Conservation (phyloP, 2,329 filamentous ascomycete genomes). For the Didymella lethalis region DNA sequence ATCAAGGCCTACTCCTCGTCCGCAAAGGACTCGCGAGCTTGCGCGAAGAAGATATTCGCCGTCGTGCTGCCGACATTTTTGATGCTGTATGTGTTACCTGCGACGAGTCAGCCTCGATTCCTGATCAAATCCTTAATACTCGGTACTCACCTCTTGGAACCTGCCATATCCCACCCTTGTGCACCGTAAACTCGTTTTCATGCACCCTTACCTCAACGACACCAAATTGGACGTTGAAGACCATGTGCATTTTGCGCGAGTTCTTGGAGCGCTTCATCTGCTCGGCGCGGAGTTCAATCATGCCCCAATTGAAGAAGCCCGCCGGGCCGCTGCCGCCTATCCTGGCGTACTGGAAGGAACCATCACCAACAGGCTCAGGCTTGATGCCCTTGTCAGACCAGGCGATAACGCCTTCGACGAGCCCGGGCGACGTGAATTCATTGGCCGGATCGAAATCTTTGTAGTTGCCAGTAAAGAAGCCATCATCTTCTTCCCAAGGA, state of each 20-base stretch:
- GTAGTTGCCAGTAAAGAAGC: slow-evolving; percentile 69
- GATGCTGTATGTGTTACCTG: slow-evolving; percentile 95
- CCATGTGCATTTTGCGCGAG: slow-evolving; percentile 94
- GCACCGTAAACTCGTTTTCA: slow-evolving; percentile 79
- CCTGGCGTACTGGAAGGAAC: slow-evolving; percentile 88
- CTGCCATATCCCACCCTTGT: slow-evolving; percentile 89
- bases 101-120: not conserved
- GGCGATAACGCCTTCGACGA: slow-evolving; percentile 62
- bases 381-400: slow-evolving; percentile 66
- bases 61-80: slow-evolving; percentile 76
- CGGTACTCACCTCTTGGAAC: slow-evolving; percentile 83
- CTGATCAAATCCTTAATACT: not conserved
- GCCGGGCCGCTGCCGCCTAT: slow-evolving; percentile 61
- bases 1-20: slow-evolving; percentile 22
- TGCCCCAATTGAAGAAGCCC: slow-evolving; percentile 86
- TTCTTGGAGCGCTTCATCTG: slow-evolving; percentile 91
- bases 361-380: slow-evolving; percentile 66
- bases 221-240: slow-evolving; percentile 88
- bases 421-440: slow-evolving; percentile 64
- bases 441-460: slow-evolving; percentile 69
- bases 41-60: slow-evolving; percentile 88
- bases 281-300: slow-evolving; percentile 86
- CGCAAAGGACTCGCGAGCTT: slow-evolving; percentile 70
- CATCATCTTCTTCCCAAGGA: slow-evolving; percentile 75
- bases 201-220: slow-evolving; percentile 81